A percentile compares a stretch with the other conserved stretches of the same genome.
These are phyloP conservation scores for Gillenia trifoliata DNA, from an alignment of 306 rosid genomes.

Conservation along the genomic window DNA sequence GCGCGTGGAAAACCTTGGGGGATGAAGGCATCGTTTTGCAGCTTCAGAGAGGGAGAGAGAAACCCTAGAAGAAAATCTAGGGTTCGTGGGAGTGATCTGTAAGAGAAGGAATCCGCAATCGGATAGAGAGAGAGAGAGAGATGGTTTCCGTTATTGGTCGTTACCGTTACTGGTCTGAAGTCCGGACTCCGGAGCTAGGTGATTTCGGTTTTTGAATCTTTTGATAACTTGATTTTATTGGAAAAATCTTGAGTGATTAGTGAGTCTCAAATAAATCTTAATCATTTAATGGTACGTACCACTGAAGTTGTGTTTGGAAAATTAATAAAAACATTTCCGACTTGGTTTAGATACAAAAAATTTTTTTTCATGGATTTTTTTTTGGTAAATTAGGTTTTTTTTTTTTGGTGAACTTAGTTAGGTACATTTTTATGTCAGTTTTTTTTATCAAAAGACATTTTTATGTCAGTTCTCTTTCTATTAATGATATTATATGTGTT, in stretches of 20 bases:
- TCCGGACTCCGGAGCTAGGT: not conserved
- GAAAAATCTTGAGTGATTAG: too few species aligned
- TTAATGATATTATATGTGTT: too few species aligned
- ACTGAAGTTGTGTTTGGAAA: too few species aligned
- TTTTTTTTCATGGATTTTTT: too few species aligned
- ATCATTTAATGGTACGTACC: too few species aligned
- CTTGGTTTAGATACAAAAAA: too few species aligned
- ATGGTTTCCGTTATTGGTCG: not conserved
- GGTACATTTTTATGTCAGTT: not conserved
- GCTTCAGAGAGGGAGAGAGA: not conserved
- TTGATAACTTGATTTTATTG: too few species aligned
- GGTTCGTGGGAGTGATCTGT: not conserved
- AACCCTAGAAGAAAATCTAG: conserved; percentile 17
- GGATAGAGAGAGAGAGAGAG: not conserved
- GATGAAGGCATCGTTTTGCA: conserved; percentile 49
- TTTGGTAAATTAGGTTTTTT: too few species aligned
- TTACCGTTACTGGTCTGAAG: not conserved
- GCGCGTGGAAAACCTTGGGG: conserved; percentile 47
- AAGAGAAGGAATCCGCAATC: not conserved
- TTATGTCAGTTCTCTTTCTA: not conserved
- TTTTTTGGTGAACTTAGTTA: too few species aligned
- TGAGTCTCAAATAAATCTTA: too few species aligned
- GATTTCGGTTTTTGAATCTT: not conserved
- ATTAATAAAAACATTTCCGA: too few species aligned
- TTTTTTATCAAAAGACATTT: too few species aligned